Conservation (phyloP, 2,329 filamentous ascomycete genomes). For the Podosphaera aphanis region DNA sequence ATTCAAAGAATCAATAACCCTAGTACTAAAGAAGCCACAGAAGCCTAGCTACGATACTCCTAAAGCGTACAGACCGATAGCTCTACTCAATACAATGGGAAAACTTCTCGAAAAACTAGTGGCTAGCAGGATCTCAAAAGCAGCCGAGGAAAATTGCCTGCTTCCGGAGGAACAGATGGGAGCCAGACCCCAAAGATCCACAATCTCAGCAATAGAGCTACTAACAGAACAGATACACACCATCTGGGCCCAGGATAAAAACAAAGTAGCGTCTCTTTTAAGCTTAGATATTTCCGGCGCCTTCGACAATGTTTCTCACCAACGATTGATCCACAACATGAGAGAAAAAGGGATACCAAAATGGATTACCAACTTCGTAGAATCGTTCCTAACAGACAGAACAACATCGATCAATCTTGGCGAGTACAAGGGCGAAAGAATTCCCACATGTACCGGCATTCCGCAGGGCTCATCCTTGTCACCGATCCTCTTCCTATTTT, state of each 20-base stretch:
- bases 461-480: no score
- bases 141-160: background rate
- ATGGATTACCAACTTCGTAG: background rate
- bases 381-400: background rate
- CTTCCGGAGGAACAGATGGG: background rate
- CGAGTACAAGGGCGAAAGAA: background rate
- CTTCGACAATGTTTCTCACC: conserved; percentile 7
- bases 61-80: conserved; percentile 4
- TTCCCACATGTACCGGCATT: background rate
- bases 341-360: no score
- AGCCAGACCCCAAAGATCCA: background rate
- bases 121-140: background rate
- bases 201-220: background rate
- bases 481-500: no score
- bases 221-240: background rate
- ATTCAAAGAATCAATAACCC: conserved; percentile 3
- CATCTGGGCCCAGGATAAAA: background rate
- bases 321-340: no score
- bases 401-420: background rate
- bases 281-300: conserved; percentile 6
- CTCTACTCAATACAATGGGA: conserved; percentile 5
- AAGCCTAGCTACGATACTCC: conserved; percentile 4
- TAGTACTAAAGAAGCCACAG: conserved; percentile 5
- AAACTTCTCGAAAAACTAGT: background rate
- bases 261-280: conserved; percentile 3